A percentile compares a stretch with the other conserved stretches of the same genome.
Evolutionary conservation across 805 yeast genomes (phyloP).

Genomic region (Helenozyma baotianmanensis): DNA sequence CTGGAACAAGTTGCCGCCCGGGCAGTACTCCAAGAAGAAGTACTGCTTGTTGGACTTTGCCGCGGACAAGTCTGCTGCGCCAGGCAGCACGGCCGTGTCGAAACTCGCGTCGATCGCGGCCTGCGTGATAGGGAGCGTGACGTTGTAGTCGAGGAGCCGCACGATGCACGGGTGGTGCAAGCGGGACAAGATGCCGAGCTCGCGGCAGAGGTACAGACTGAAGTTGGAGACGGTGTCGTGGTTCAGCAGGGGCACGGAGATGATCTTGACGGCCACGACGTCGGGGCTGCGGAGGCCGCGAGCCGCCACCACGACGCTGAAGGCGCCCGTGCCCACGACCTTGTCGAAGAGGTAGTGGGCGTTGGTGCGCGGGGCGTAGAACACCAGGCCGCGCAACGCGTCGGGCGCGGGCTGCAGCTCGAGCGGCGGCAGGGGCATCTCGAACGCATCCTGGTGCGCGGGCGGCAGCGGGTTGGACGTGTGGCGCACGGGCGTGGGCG

Average conservation of each 20-base stretch:
- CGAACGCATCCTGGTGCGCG: not conserved
- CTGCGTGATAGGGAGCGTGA: conserved; percentile 22
- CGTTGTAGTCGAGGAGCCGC: conserved; percentile 48
- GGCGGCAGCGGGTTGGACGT: conserved; percentile 8
- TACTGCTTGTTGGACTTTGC: conserved; percentile 25
- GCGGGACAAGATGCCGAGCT: conserved; percentile 57
- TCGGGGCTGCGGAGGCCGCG: conserved; percentile 19
- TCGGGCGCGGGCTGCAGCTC: conserved; percentile 4
- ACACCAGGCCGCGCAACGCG: conserved; percentile 2
- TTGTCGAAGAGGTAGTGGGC: conserved; percentile 9
- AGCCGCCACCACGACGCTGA: conserved; percentile 59
- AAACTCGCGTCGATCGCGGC: conserved; percentile 20
- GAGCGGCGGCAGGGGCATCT: conserved; percentile 11
- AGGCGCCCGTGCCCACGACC: conserved; percentile 62
- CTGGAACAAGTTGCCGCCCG: conserved; percentile 82
- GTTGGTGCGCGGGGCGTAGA: conserved; percentile 8
- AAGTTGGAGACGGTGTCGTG: conserved; percentile 24
- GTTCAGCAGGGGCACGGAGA: conserved; percentile 32
- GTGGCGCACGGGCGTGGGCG: conserved; percentile 6
- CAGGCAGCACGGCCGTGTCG: not conserved
- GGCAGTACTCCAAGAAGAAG: conserved; percentile 70
- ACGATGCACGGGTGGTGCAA: conserved; percentile 70
- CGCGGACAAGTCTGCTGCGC: conserved; percentile 1
- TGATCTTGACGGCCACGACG: conserved; percentile 68
- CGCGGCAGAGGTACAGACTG: conserved; percentile 48